Base-by-base conservation (phyloP, 164 flowering plant species). In the Malania oleifera region DNA sequence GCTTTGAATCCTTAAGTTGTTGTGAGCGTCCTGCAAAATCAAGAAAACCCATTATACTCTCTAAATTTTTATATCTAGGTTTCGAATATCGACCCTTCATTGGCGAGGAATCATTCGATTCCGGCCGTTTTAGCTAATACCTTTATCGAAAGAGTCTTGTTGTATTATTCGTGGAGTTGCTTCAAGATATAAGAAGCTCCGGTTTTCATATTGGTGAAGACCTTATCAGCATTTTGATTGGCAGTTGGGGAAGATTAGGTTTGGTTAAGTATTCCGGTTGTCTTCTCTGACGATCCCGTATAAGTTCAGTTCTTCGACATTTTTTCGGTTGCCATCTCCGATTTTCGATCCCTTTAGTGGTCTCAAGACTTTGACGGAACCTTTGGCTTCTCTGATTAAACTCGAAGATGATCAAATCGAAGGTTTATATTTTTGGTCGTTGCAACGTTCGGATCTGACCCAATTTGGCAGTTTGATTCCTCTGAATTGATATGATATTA, bases 231-330 rank as follows among this genome's bases (percentile, higher is more conserved):
- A 39, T 83, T 64, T 73, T 93, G 68, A 79, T 93, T 70, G 77
- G 83, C 43, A 86, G 96, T 64, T 93, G 98, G 98, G 98, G 98
- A 7, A 82, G 85, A 59, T 75, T 93, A 46, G 97, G 98, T 29
- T 76, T 93, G 61, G 88, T 87, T 0, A 93, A 83, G 73, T 93
- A 90, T 48, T 81, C n/a, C n/a, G n/a, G n/a, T n/a, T n/a, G n/a
- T n/a, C n/a, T n/a, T n/a, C n/a, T n/a, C n/a, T n/a, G n/a, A n/a
- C n/a, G n/a, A n/a, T n/a, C n/a, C n/a, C n/a, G n/a, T n/a, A n/a
- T n/a, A n/a, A n/a, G n/a, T n/a, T n/a, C n/a, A n/a, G n/a, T n/a
- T n/a, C n/a, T n/a, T n/a, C n/a, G n/a, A n/a, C n/a, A n/a, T n/a
- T n/a, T n/a, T n/a, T n/a, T n/a, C n/a, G n/a, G n/a, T n/a, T n/a